Conservation (phyloP, 331 rosid genomes). For the Acacia concinna region DNA sequence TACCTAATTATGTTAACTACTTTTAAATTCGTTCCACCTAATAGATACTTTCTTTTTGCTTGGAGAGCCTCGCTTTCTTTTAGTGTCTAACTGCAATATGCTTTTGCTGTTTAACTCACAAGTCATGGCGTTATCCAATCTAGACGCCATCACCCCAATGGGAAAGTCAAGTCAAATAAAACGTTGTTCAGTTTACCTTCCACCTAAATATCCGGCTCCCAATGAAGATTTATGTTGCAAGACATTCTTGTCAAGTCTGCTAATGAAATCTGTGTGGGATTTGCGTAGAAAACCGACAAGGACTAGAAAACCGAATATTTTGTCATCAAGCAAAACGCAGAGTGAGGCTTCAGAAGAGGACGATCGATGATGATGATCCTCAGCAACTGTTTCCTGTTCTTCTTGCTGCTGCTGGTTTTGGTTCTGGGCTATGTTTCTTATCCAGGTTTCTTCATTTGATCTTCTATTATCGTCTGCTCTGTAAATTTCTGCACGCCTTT, state of each 20-base stretch:
- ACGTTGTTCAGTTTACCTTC: neutral
- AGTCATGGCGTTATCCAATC: neutral
- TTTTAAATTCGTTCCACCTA: neutral
- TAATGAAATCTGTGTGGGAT: conserved; percentile 1
- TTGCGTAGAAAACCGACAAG: conserved; percentile 7
- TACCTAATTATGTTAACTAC: neutral
- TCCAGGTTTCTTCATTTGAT: conserved; percentile 37
- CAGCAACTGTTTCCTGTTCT: conserved; percentile 17
- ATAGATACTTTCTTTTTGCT: neutral
- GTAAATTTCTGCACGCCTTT: neutral
- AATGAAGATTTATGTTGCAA: neutral
- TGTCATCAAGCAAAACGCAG: conserved; percentile 20
- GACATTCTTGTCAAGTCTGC: conserved; percentile 2
- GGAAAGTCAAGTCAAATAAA: conserved; percentile 23
- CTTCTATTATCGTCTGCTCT: neutral
- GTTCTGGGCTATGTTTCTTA: conserved; percentile 19
- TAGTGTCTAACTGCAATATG: conserved; percentile 29
- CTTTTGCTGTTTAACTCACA: conserved; percentile 25
- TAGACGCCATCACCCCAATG: conserved; percentile 23
- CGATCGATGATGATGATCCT: conserved; percentile 9
- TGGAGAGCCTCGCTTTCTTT: neutral
- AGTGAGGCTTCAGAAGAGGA: conserved; percentile 3
- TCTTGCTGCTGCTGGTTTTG: conserved; percentile 17
- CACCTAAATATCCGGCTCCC: conserved; percentile 6
- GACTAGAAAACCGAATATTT: conserved; percentile 17